A percentile compares a stretch with the other conserved stretches of the same genome.
Conservation (phyloP, 179 eudicot genomes). For the Drosera spatulata region DNA sequence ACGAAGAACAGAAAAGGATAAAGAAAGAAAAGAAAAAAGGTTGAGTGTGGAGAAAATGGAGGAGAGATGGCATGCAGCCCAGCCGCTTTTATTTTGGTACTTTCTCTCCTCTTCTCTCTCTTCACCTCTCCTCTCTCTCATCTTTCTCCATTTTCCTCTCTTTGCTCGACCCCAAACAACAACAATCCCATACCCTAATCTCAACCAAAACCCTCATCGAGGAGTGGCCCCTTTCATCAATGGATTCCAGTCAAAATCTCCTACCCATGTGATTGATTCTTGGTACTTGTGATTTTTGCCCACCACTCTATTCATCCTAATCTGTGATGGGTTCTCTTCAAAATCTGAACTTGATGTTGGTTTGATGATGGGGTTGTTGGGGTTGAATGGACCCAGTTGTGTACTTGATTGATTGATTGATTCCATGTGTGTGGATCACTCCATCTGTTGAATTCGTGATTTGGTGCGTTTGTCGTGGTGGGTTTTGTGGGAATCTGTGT, state of each 20-base stretch:
- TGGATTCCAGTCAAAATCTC: too few species aligned
- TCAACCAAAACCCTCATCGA: neutral
- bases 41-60: slow-evolving; percentile 1
- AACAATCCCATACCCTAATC: slow-evolving; percentile 3
- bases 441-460: too few species aligned
- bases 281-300: too few species aligned
- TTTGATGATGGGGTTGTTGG: neutral
- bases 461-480: too few species aligned
- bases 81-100: slow-evolving; percentile 4
- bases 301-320: too few species aligned
- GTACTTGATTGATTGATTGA: neutral
- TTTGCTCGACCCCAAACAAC: neutral
- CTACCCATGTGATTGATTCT: too few species aligned
- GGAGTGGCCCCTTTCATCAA: neutral
- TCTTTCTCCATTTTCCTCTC: neutral
- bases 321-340: neutral
- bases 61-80: slow-evolving; percentile 39
- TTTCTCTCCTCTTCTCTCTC: slow-evolving; percentile 1
- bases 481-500: too few species aligned
- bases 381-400: slow-evolving; percentile 1
- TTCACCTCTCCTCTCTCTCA: slow-evolving; percentile 7
- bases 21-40: neutral
- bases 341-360: neutral
- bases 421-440: neutral
- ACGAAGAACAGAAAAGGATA: too few species aligned